These are phyloP conservation scores for Termitomyces sp. DNA, from an alignment of 768 basidiomycete genomes.

Conservation along the genomic window DNA sequence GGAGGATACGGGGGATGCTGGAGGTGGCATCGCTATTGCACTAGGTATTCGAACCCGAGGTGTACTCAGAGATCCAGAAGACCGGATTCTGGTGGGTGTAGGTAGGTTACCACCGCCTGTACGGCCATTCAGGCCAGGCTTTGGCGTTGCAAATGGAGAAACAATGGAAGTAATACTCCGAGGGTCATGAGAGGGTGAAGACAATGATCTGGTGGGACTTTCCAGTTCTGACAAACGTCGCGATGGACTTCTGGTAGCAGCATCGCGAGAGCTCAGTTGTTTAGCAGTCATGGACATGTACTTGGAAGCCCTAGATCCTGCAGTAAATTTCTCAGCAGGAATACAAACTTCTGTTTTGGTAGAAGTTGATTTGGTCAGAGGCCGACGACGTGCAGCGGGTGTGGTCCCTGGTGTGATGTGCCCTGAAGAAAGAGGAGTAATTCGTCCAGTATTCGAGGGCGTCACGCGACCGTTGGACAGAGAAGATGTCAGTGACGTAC, in stretches of 20 bases:
- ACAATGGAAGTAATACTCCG: conserved; percentile 37
- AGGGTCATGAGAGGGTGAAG: conserved; percentile 31
- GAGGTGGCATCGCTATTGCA: conserved; percentile 79
- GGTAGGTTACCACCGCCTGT: conserved; percentile 30
- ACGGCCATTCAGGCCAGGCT: conserved; percentile 38
- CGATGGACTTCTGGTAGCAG: conserved; percentile 28
- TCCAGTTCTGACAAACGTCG: conserved; percentile 17
- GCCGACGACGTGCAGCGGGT: conserved; percentile 30
- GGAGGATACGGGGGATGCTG: conserved; percentile 54
- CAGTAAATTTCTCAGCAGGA: conserved; percentile 55
- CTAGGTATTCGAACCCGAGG: conserved; percentile 69
- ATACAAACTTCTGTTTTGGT: conserved; percentile 27
- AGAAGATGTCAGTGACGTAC: conserved; percentile 32
- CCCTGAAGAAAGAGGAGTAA: conserved; percentile 40
- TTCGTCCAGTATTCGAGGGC: conserved; percentile 42
- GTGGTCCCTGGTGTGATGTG: conserved; percentile 36
- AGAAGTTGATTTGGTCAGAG: conserved; percentile 28
- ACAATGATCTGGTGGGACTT: conserved; percentile 23
- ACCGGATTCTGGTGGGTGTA: conserved; percentile 30
- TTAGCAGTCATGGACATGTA: conserved; percentile 84
- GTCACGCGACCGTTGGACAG: conserved; percentile 36
- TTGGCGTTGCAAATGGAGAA: conserved; percentile 72
- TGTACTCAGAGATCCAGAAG: conserved; percentile 40
- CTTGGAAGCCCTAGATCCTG: conserved; percentile 81
- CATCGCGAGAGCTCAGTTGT: conserved; percentile 57